Base-by-base conservation (phyloP, 345 rosid species). In the Eutrema japonicum region DNA sequence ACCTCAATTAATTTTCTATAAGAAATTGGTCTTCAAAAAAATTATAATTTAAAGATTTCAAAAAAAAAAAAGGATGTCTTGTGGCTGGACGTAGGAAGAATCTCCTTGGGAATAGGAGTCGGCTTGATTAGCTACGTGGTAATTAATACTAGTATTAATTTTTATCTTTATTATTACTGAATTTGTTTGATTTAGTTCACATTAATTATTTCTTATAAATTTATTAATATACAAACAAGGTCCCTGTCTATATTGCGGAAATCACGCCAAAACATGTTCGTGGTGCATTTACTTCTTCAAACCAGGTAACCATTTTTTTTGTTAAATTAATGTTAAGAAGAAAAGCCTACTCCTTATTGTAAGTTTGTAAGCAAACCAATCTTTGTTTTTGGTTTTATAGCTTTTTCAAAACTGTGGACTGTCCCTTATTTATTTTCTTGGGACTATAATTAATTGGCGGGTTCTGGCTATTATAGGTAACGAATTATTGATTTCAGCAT, bases 241-340 rank as follows among this genome's bases (percentile, higher is more conserved):
- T 70, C 6, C 85, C 86, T 3, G 83, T 80, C 14, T 84, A 84
- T 42, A 51, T 80, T 37, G 80, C 85, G 30, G 88, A 84, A 72
- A 78, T 84, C 42, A 64, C 85, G 14, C 85, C 85, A 4, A 76
- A 80, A 68, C 70, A 80, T 43, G 49, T 82, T 46, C 80, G 88
- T 64, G 88, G 88, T 71, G 77, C 79, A 22, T 63, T 80, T 60
- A 27, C 78, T 16, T 8, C 57, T 74, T 51, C 81, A 40, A 72
- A 52, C 52, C 71, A 64, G 72, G 80, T 76, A 38, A 41, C 2
- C 4, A 54, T 30, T 11, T 9, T 29, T 11, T 51, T 11, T 52
- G 2, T 51, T 50, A n/a, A n/a, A n/a, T 51, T 0, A 52, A 10
- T 51, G 18, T 32, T 30, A 12, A 53, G 16, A 53, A 2, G 10